Conservation (phyloP, 2,329 filamentous ascomycete species). For the Curvularia hawaiiensis region DNA sequence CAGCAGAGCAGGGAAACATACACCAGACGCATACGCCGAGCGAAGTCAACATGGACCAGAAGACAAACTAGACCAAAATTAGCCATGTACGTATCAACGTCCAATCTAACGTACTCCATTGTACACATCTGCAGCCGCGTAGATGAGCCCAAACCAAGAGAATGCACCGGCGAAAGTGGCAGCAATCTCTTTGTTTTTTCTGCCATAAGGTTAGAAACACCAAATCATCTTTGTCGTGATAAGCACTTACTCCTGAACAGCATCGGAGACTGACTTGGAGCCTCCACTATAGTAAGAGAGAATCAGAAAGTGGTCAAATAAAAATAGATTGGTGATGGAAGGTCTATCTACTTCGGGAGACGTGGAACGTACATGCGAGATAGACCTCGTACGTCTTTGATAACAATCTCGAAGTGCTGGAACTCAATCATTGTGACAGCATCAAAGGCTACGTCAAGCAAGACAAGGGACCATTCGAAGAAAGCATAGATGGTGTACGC, state of each 20-base stretch:
- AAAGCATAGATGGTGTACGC: conserved; percentile 98
- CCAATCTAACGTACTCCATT: conserved; percentile 70
- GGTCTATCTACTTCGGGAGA: conserved; percentile 82
- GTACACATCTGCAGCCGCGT: conserved; percentile 87
- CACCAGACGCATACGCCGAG: conserved; percentile 92
- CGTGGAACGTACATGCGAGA: conserved; percentile 98
- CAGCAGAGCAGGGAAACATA: conserved; percentile 55
- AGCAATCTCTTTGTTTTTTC: conserved; percentile 75
- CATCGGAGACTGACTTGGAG: conserved; percentile 50
- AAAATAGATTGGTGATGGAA: conserved; percentile 42
- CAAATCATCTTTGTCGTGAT: not conserved
- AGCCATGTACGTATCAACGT: conserved; percentile 1
- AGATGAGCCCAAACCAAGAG: conserved; percentile 74
- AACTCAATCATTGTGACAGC: conserved; percentile 94
- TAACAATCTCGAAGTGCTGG: conserved; percentile 80
- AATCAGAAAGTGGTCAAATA: conserved; percentile 45
- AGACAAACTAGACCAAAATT: conserved; percentile 71
- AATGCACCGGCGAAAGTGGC: conserved; percentile 74
- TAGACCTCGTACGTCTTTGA: conserved; percentile 86
- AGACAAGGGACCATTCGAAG: conserved; percentile 94
- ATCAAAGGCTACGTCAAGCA: conserved; percentile 96
- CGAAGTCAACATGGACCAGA: conserved; percentile 94
- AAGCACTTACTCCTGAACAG: conserved; percentile 67
- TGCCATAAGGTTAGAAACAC: conserved; percentile 47
- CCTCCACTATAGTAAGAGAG: conserved; percentile 51